Conservation (phyloP, 2,329 filamentous ascomycete species). For the Alternaria sp. region DNA sequence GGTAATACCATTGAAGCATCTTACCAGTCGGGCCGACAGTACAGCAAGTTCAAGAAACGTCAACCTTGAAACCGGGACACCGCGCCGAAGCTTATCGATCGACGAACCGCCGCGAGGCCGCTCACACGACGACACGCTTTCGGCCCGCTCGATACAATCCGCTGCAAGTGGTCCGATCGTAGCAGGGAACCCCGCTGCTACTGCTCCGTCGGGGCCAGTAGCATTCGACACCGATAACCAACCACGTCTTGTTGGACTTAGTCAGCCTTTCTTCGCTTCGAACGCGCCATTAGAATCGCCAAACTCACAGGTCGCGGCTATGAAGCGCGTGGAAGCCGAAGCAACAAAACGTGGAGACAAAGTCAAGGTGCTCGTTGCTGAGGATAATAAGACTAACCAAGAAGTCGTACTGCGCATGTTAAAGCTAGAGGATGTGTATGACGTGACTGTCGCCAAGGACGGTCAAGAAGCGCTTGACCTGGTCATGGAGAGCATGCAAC, state of each 20-base stretch:
- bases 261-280: constrained; percentile 78
- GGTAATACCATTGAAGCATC: constrained; percentile 80
- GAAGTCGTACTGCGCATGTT: constrained; percentile 67
- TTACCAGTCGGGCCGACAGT: constrained; percentile 70
- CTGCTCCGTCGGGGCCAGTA: constrained; percentile 39
- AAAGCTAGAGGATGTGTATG: constrained; percentile 81
- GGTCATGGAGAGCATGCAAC: constrained; percentile 82
- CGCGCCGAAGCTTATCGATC: constrained; percentile 39
- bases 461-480: constrained; percentile 84
- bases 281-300: constrained; percentile 59
- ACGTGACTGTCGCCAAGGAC: constrained; percentile 82
- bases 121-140: constrained; percentile 45
- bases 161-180: constrained; percentile 34
- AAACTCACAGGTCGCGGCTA: constrained; percentile 70
- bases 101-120: constrained; percentile 36
- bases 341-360: constrained; percentile 65
- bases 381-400: constrained; percentile 69
- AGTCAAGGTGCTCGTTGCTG: constrained; percentile 84
- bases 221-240: constrained; percentile 69
- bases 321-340: constrained; percentile 71
- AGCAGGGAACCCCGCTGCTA: constrained; percentile 22
- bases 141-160: constrained; percentile 45
- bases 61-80: constrained; percentile 36
- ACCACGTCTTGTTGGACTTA: constrained; percentile 81
- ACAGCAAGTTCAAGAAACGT: constrained; percentile 52